Percentiles rank a stretch among this genome's conserved stretches.
Conservation (phyloP, 176 grass and related monocot species). For the Oryza longistaminata region DNA sequence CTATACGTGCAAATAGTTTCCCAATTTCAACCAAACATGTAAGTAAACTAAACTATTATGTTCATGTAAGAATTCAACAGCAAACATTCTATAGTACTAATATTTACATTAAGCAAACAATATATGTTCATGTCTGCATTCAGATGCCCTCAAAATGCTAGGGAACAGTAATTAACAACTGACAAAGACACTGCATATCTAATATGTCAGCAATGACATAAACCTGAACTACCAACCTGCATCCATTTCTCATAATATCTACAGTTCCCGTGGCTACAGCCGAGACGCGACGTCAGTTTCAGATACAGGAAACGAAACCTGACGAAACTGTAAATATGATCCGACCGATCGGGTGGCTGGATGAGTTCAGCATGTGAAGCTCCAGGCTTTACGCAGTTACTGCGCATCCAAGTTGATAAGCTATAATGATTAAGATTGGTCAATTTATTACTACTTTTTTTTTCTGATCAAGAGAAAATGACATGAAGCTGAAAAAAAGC, state of each 20-base stretch:
- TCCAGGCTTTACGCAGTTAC: slow-evolving; percentile 30
- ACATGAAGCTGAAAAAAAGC: not conserved
- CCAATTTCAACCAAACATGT: not conserved
- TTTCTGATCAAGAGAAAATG: slow-evolving; percentile 23
- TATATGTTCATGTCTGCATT: not conserved
- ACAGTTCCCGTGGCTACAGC: slow-evolving; percentile 22
- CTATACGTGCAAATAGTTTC: not conserved
- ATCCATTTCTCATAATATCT: slow-evolving; percentile 30
- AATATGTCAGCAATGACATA: slow-evolving; percentile 58
- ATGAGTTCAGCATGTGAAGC: slow-evolving; percentile 31
- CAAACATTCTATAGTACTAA: not conserved
- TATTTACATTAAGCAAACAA: not conserved
- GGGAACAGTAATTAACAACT: not conserved
- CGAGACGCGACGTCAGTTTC: slow-evolving; percentile 10
- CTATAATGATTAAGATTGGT: not conserved
- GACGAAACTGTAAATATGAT: not conserved
- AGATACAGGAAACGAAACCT: not conserved
- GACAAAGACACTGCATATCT: not conserved
- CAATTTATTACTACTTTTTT: not conserved
- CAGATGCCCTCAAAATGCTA: not conserved
- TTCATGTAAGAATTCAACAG: not conserved
- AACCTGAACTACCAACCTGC: not conserved
- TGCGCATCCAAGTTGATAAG: slow-evolving; percentile 32
- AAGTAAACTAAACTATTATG: not conserved
- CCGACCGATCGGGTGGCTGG: slow-evolving; percentile 3